Base-by-base conservation (phyloP, 2,329 filamentous ascomycete genomes). In the Sporothrix euskadiensis region DNA sequence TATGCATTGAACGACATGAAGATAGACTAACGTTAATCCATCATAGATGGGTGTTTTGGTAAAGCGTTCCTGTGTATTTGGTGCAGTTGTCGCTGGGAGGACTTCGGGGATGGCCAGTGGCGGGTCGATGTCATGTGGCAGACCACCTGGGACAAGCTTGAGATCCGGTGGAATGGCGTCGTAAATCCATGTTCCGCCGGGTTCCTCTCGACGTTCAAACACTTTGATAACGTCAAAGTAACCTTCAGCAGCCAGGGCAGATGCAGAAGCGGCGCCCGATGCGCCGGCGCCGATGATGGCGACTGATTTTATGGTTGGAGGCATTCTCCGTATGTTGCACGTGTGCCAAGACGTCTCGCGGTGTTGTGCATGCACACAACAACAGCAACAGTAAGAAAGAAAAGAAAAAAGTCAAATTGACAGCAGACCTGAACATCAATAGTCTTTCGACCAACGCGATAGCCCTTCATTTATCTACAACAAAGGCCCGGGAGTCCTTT, bases 231-330 rank as follows among this genome's bases (percentile, higher is more conserved):
- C 77, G 9, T 84, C 81, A 76, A 83, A 85, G 61, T 81, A 83
- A 10, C 82, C 81, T 76, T 85, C 84, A 0, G 83, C 81, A 41
- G 83, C 81, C 14, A 87, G 79, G 1, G 85, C 84, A 0, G 84
- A 84, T 0, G 84, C 84, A 0, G 85, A 83, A 1, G 84, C 78
- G 1, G 84, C 83, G n/a, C 85, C 75, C 3, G 74, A 63, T 12
- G 75, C 74, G 10, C 75, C 75, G 5, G 74, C 75, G n/a, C 75
- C 75, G 19, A 76, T 65, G 19, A 76, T 73, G 52, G 74, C 74
- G 12, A 76, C 71, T 0, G 75, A 75, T 30, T 72, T 74, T 32
- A 76, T 71, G 14, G n/a, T 5, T 4, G 75, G 56, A 9, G 57
- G 26, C 74, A 75, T 75, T 47, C 19, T 14, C 16, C 63, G 14